Percentiles rank a stretch among this genome's conserved stretches.
Conservation (phyloP, 1,284 basidiomycete species). For the Cryptococcus depauperatus region DNA sequence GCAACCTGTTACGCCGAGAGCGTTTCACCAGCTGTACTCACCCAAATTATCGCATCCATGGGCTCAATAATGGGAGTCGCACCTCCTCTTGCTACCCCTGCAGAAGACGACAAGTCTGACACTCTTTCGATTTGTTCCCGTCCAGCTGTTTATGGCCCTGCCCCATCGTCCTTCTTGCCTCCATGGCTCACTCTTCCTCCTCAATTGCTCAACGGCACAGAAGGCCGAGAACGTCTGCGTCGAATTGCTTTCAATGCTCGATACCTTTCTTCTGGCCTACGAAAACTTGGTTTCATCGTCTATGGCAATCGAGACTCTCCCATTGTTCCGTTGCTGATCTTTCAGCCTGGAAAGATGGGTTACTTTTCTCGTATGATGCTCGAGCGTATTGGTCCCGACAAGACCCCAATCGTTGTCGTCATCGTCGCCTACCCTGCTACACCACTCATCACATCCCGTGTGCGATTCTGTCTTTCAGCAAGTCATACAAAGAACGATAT, state of each 20-base stretch:
- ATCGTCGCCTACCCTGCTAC: constrained; percentile 85
- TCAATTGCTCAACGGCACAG: constrained; percentile 64
- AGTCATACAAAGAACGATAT: constrained; percentile 96
- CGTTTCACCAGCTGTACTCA: constrained; percentile 82
- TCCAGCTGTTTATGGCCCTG: constrained; percentile 52
- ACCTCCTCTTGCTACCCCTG: constrained; percentile 45
- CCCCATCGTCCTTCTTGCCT: constrained; percentile 56
- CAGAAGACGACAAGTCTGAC: constrained; percentile 31
- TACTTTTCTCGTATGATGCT: constrained; percentile 85
- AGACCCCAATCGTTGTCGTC: constrained; percentile 64
- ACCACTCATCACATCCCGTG: constrained; percentile 78
- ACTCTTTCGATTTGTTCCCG: constrained; percentile 45
- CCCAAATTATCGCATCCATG: constrained; percentile 88
- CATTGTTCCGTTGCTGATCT: constrained; percentile 86
- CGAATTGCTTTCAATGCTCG: constrained; percentile 91
- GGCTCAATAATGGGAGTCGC: constrained; percentile 90
- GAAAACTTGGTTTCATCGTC: constrained; percentile 93
- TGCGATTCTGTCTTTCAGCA: constrained; percentile 90
- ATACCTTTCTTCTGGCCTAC: constrained; percentile 78
- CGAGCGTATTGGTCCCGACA: constrained; percentile 54
- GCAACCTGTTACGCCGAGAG: constrained; percentile 83
- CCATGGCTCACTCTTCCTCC: constrained; percentile 64
- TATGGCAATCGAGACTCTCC: constrained; percentile 88
- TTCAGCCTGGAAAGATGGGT: constrained; percentile 88
- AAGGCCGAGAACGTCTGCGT: constrained; percentile 72